A percentile compares a stretch with the other conserved stretches of the same genome.
Conservation (phyloP, 1,139 yeast species). For the Yamadazyma aaseri region DNA sequence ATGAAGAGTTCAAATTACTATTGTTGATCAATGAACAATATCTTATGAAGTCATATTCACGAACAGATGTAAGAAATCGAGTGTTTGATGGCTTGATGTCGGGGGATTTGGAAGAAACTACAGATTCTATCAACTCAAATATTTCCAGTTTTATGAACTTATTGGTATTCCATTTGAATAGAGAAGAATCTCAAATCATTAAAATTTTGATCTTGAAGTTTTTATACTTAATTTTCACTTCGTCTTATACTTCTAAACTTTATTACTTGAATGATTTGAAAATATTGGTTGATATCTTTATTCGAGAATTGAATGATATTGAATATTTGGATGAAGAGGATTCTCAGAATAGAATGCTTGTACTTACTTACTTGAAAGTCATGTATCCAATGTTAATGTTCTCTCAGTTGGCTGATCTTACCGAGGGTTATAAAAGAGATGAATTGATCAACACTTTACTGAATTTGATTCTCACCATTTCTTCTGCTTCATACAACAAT, state of each 20-base stretch:
- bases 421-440: constrained; percentile 54
- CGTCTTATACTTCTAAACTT: constrained; percentile 60
- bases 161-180: constrained; percentile 59
- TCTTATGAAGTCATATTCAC: constrained; percentile 57
- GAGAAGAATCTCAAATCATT: constrained; percentile 70
- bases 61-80: constrained; percentile 36
- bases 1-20: constrained; percentile 70
- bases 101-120: constrained; percentile 12
- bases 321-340: constrained; percentile 37
- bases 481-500: constrained; percentile 11
- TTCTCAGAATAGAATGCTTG: constrained; percentile 52
- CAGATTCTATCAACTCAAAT: constrained; percentile 20
- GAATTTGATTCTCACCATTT: constrained; percentile 38
- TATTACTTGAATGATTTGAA: constrained; percentile 82
- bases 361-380: constrained; percentile 76
- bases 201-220: constrained; percentile 80
- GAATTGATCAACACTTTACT: constrained; percentile 54
- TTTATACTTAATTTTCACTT: constrained; percentile 71
- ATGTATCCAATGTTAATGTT: constrained; percentile 67
- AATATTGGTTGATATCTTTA: constrained; percentile 80
- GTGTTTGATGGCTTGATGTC: constrained; percentile 48
- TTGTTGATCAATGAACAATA: constrained; percentile 82
- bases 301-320: constrained; percentile 74
- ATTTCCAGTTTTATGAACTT: constrained; percentile 42
- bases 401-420: constrained; percentile 54